phyloP scores from a whole-genome alignment of 2,329 filamentous ascomycete species.

The Amphichorda felina region DNA sequence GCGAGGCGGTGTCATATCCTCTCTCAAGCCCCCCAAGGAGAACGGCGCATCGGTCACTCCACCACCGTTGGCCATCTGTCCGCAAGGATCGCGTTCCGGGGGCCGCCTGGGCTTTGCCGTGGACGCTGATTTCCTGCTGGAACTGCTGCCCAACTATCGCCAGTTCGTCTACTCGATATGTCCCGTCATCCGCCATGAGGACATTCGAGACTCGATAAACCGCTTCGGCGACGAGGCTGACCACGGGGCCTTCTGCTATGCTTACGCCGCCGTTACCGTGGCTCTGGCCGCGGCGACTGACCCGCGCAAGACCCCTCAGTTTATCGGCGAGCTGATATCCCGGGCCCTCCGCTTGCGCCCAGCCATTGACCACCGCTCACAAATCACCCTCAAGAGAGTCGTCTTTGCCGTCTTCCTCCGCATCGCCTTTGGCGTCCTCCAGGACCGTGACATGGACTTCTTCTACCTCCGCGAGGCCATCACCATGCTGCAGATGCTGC shows the following conservation, averaged over 20 bases:
- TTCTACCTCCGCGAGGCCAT: constrained; percentile 1
- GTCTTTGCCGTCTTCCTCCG: neutral
- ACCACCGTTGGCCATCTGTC: too few relatives aligned
- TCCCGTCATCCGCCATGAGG: neutral
- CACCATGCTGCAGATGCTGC: neutral
- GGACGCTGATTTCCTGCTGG: neutral
- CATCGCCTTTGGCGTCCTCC: neutral
- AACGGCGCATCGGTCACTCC: too few relatives aligned
- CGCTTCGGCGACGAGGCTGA: neutral
- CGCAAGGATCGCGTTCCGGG: neutral
- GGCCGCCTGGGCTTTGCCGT: neutral
- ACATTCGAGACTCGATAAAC: neutral
- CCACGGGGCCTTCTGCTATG: neutral
- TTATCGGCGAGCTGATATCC: neutral
- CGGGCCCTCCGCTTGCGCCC: neutral
- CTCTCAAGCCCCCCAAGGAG: neutral
- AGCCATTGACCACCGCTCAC: neutral
- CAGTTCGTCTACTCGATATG: neutral
- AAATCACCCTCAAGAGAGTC: neutral
- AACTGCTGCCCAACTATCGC: neutral
- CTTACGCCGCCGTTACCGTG: neutral
- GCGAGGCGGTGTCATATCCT: neutral
- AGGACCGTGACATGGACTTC: constrained; percentile 1
- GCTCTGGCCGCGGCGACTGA: neutral
- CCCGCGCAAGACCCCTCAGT: neutral